A percentile compares a stretch with the other conserved stretches of the same genome.
These are phyloP conservation scores for Dissophora ornata DNA, from an alignment of 192 early-diverging fungal genomes.

Conservation along the genomic window DNA sequence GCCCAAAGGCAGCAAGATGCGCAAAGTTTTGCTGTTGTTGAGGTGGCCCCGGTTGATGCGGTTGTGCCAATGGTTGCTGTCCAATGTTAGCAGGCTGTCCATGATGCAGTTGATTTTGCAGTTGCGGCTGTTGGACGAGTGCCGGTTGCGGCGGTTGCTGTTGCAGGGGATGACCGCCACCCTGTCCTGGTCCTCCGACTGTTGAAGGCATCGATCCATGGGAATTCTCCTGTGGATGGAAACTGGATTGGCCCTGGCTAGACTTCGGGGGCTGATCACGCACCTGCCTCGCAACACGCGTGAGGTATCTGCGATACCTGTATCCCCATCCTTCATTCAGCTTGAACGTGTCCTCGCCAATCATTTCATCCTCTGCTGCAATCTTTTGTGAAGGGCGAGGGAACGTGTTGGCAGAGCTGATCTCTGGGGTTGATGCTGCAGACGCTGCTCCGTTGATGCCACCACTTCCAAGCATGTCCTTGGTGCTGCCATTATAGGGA, in stretches of 20 bases:
- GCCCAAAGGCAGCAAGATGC: too few species aligned
- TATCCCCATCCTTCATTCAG: constrained; percentile 46
- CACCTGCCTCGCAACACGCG: constrained; percentile 30
- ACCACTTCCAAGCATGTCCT: too few species aligned
- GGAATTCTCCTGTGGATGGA: not conserved
- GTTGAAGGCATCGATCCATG: not conserved
- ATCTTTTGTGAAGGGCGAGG: constrained; percentile 11
- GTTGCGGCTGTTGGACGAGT: constrained; percentile 7
- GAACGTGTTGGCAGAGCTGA: constrained; percentile 7
- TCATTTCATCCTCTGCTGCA: constrained; percentile 48
- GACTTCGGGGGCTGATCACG: constrained; percentile 26
- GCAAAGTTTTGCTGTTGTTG: too few species aligned
- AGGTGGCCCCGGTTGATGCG: too few species aligned
- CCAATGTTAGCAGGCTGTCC: not conserved
- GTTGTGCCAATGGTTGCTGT: too few species aligned
- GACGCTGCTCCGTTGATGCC: too few species aligned
- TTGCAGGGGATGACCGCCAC: not conserved
- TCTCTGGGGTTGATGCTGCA: constrained; percentile 20
- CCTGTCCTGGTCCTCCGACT: too few species aligned
- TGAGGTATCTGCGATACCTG: constrained; percentile 27
- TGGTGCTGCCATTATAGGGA: not conserved
- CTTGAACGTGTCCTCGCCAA: constrained; percentile 31
- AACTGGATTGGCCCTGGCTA: not conserved
- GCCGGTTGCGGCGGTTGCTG: constrained; percentile 3
- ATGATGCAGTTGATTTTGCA: constrained; percentile 11